Evolutionary conservation across 192 early-diverging fungal genomes (phyloP).

Genomic region (Mortierella alpina): DNA sequence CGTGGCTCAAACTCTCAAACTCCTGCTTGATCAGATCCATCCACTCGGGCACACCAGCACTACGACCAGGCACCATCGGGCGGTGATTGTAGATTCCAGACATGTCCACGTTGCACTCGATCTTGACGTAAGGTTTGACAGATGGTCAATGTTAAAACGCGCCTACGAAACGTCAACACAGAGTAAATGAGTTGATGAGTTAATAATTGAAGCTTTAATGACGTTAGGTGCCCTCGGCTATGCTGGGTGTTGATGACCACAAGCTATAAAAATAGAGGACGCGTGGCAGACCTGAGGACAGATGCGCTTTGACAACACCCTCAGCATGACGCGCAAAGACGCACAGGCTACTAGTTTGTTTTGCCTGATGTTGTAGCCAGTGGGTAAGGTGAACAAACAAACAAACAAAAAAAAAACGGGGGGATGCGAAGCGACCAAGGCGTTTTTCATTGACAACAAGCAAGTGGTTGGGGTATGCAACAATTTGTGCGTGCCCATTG

Average conservation of each 20-base stretch:
- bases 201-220: not conserved
- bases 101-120: slow-evolving; percentile 6
- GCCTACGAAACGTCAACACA: not conserved
- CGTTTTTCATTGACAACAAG: not conserved
- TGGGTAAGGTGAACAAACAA: not conserved
- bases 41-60: slow-evolving; percentile 74
- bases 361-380: slow-evolving; percentile 1
- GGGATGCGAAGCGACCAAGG: no score
- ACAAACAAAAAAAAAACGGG: no score
- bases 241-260: not conserved
- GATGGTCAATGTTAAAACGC: not conserved
- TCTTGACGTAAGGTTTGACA: not conserved
- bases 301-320: not conserved
- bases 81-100: slow-evolving; percentile 75
- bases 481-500: not conserved
- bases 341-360: slow-evolving; percentile 19
- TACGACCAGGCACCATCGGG: slow-evolving; percentile 76
- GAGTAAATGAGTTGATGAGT: not conserved
- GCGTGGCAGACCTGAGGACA: no score
- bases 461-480: not conserved
- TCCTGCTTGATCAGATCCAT: slow-evolving; percentile 82
- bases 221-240: not conserved
- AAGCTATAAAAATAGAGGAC: not conserved
- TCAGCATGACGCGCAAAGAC: slow-evolving; percentile 26
- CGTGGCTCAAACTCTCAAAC: slow-evolving; percentile 80